phyloP scores from a whole-genome alignment of 2,329 filamentous ascomycete species.

The Helotiales sp. region DNA sequence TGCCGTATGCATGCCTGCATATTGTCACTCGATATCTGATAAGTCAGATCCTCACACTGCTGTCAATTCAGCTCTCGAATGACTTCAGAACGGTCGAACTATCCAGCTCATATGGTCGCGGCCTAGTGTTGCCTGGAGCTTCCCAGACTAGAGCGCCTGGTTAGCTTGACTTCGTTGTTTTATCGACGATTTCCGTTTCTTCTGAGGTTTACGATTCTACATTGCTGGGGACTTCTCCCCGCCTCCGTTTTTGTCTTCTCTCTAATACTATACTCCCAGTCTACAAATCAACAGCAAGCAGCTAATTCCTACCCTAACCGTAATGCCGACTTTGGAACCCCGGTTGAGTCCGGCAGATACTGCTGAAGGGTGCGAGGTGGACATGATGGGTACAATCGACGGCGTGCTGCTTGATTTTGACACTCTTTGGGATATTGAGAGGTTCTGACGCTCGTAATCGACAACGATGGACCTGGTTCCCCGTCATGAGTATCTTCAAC shows the following conservation, averaged over 20 bases:
- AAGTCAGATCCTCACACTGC: background rate
- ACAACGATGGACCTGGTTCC: background rate
- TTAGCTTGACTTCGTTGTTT: background rate
- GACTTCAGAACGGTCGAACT: background rate
- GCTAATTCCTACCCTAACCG: background rate
- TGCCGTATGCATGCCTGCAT: background rate
- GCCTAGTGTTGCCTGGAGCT: background rate
- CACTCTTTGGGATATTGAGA: slow-evolving; percentile 11
- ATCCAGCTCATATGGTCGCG: background rate
- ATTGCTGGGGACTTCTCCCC: background rate
- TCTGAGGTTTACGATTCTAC: background rate
- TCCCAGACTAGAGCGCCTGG: background rate
- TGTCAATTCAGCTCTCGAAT: background rate
- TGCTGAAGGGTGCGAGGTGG: background rate
- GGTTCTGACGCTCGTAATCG: slow-evolving; percentile 15
- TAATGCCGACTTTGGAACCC: background rate
- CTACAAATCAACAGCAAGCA: background rate
- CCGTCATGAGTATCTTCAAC: no score
- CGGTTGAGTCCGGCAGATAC: background rate
- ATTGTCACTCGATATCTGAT: no score
- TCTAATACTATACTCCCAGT: background rate
- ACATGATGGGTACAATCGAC: background rate
- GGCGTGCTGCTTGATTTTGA: background rate
- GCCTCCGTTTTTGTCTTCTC: no score
- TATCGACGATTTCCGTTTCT: background rate